phyloP scores from a whole-genome alignment of 495 filamentous ascomycete species.

The Podospora didyma region DNA sequence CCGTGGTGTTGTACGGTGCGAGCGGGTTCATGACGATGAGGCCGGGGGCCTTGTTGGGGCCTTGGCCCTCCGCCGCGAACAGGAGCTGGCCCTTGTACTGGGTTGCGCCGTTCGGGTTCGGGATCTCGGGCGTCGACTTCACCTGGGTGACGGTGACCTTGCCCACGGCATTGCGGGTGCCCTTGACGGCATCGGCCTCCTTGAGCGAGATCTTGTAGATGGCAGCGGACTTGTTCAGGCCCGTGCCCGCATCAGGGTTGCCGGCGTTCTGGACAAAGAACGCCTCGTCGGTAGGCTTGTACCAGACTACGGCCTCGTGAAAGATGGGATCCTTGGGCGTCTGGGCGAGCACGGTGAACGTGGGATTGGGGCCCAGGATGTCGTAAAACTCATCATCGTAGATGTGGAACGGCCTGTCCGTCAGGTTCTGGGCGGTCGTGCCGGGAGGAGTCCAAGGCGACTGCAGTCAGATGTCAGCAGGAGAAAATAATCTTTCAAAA shows the following conservation, averaged over 20 bases:
- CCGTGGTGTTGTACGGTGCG: conserved; percentile 48
- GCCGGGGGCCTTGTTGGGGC: conserved; percentile 35
- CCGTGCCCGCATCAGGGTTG: conserved; percentile 40
- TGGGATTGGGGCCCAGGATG: conserved; percentile 40
- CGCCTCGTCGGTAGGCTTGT: conserved; percentile 42
- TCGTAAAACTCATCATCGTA: conserved; percentile 42
- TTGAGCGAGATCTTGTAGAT: conserved; percentile 48
- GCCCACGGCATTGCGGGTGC: conserved; percentile 12
- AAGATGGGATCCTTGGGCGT: conserved; percentile 40
- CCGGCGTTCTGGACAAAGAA: conserved; percentile 54
- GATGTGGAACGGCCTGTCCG: conserved; percentile 41
- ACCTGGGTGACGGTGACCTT: conserved; percentile 23
- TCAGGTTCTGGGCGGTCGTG: conserved; percentile 24
- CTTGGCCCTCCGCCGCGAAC: conserved; percentile 45
- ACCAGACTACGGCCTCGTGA: conserved; percentile 52
- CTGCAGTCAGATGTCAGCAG: not conserved
- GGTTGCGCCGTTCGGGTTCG: conserved; percentile 50
- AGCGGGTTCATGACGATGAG: conserved; percentile 44
- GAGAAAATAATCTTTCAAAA: too few relatives aligned
- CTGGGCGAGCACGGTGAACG: conserved; percentile 39
- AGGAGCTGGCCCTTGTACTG: conserved; percentile 46
- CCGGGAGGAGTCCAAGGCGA: conserved; percentile 23
- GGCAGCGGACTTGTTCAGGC: conserved; percentile 47
- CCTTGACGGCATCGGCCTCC: conserved; percentile 18
- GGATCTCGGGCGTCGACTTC: conserved; percentile 31